Evolutionary conservation across 2,329 filamentous ascomycete genomes (phyloP).

Genomic region (Venturia pyrina): DNA sequence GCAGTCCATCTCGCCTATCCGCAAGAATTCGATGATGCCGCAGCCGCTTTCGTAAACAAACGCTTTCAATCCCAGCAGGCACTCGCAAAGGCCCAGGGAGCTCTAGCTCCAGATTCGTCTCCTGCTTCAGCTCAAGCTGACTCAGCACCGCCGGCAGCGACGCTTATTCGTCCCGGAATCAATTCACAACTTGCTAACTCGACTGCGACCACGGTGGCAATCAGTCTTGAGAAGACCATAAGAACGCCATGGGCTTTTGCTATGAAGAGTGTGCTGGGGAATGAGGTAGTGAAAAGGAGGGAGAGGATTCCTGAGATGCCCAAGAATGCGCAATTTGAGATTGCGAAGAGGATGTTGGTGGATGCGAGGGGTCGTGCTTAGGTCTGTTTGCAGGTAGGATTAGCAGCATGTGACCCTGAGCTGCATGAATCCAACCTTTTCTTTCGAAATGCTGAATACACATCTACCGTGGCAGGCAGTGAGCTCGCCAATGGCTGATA

Average conservation of each 20-base stretch:
- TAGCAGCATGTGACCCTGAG: background rate
- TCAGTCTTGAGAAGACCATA: background rate
- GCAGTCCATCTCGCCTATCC: background rate
- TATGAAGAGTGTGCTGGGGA: background rate
- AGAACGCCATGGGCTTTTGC: background rate
- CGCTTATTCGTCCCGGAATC: background rate
- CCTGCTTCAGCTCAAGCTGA: background rate
- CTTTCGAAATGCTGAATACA: too few species aligned
- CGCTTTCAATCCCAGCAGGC: background rate
- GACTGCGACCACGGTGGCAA: background rate
- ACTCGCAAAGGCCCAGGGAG: background rate
- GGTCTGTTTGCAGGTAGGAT: background rate
- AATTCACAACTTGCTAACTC: background rate
- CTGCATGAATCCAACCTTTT: too few species aligned
- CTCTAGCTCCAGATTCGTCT: background rate
- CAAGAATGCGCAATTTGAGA: background rate
- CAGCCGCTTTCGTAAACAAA: background rate
- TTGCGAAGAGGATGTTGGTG: background rate
- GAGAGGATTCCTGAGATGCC: background rate
- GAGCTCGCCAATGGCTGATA: too few species aligned
- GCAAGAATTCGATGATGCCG: background rate
- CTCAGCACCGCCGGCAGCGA: background rate
- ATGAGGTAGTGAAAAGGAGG: background rate
- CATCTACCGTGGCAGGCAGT: too few species aligned
- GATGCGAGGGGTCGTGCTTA: background rate